phyloP scores from a whole-genome alignment of 1,284 basidiomycete species.

The Papiliotrema fonsecae region DNA sequence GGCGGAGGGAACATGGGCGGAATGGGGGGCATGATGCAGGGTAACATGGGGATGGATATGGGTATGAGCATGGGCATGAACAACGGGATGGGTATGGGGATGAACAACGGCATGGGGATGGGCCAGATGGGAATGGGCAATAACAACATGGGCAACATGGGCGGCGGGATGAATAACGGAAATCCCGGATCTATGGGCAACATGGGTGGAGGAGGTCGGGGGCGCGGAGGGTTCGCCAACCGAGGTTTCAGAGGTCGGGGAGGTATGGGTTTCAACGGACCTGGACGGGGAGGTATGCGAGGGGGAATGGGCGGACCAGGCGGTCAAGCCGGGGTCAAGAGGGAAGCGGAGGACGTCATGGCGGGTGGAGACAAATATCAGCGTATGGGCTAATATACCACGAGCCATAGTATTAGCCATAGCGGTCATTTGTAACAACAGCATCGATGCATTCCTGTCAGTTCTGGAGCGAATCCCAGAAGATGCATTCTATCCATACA shows the following conservation, averaged over 20 bases:
- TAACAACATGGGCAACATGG: constrained; percentile 4
- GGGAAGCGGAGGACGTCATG: no score
- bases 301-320: constrained; percentile 17
- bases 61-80: constrained; percentile 14
- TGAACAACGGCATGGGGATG: constrained; percentile 7
- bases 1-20: neutral
- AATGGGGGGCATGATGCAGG: constrained; percentile 4
- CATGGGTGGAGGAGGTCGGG: constrained; percentile 47
- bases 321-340: neutral
- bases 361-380: constrained; percentile 5
- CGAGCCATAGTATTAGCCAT: no score
- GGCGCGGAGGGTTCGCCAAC: constrained; percentile 24
- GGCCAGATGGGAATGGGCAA: constrained; percentile 6
- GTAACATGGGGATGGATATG: constrained; percentile 6
- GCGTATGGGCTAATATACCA: constrained; percentile 2
- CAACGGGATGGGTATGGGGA: constrained; percentile 9
- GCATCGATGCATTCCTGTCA: no score
- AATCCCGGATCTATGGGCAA: constrained; percentile 8
- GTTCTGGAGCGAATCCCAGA: no score
- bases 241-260: constrained; percentile 24
- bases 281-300: constrained; percentile 20
- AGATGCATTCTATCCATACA: no score
- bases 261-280: constrained; percentile 7
- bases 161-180: constrained; percentile 3
- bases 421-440: no score